Conservation (phyloP, 345 rosid genomes). For the Mallotus nudiflorus region DNA sequence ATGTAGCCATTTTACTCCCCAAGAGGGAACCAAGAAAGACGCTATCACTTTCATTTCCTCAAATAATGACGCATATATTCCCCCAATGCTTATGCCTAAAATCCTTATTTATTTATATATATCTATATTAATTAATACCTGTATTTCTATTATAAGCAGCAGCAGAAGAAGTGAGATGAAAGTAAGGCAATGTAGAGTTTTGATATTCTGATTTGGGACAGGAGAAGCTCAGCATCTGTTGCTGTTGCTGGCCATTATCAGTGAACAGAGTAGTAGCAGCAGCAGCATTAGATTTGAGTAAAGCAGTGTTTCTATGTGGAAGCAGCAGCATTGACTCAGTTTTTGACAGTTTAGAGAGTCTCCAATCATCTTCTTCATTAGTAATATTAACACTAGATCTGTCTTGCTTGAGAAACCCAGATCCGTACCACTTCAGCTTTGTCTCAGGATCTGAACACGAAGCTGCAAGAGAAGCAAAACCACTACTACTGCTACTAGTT, state of each 20-base stretch:
- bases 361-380: constrained; percentile 49
- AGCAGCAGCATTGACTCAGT: constrained; percentile 40
- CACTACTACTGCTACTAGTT: constrained; percentile 13
- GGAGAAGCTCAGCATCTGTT: constrained; percentile 62
- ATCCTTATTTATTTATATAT: too few relatives aligned
- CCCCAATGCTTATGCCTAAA: too few relatives aligned
- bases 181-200: constrained; percentile 41
- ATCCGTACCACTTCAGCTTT: constrained; percentile 55
- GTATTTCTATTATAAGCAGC: constrained; percentile 38
- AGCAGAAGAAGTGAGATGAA: constrained; percentile 46
- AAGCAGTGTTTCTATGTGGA: constrained; percentile 29
- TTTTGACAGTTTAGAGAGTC: constrained; percentile 50
- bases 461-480: constrained; percentile 30
- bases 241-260: constrained; percentile 38
- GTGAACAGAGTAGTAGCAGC: constrained; percentile 30
- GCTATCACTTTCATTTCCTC: constrained; percentile 16
- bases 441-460: constrained; percentile 49
- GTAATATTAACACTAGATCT: constrained; percentile 36
- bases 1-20: constrained; percentile 1
- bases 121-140: constrained; percentile 27
- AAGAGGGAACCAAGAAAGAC: not conserved
- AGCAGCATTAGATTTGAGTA: constrained; percentile 37
- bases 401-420: constrained; percentile 60
- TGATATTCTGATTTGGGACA: constrained; percentile 52
- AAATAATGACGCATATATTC: constrained; percentile 12